Percentiles rank a stretch among this genome's conserved stretches.
Conservation (phyloP, 495 filamentous ascomycete genomes). For the Umbilicaria muhlenbergii region DNA sequence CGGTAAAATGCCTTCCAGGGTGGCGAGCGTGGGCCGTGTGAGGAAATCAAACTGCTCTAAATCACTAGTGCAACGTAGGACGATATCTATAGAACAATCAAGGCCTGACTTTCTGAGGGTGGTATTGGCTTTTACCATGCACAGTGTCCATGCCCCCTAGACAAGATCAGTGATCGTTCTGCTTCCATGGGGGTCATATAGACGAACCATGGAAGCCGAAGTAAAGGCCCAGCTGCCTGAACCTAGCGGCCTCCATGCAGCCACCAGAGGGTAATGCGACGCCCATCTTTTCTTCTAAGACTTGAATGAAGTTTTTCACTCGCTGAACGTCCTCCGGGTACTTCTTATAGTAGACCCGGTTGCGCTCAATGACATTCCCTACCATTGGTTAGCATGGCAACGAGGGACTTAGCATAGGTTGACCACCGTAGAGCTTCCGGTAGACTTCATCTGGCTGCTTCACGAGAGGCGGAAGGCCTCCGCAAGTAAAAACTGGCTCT, state of each 20-base stretch:
- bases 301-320: constrained; percentile 48
- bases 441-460: constrained; percentile 64
- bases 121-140: constrained; percentile 10
- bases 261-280: constrained; percentile 52
- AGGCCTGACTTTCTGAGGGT: neutral
- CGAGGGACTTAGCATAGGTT: neutral
- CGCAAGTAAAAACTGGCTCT: constrained; percentile 50
- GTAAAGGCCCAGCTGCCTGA: constrained; percentile 57
- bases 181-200: constrained; percentile 2
- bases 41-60: constrained; percentile 56
- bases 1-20: constrained; percentile 44
- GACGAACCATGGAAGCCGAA: constrained; percentile 60
- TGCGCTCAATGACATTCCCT: constrained; percentile 48
- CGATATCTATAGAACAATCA: constrained; percentile 31
- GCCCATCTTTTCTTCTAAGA: constrained; percentile 42
- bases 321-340: constrained; percentile 67
- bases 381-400: neutral
- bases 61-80: constrained; percentile 52
- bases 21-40: constrained; percentile 49
- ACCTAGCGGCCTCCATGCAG: constrained; percentile 46
- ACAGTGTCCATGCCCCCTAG: constrained; percentile 17
- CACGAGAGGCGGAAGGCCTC: constrained; percentile 66
- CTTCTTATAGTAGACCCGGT: constrained; percentile 67
- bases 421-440: constrained; percentile 41
- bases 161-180: constrained; percentile 3